Evolutionary conservation across 2,329 filamentous ascomycete genomes (phyloP).

Genomic region (Fusarium nurragi): DNA sequence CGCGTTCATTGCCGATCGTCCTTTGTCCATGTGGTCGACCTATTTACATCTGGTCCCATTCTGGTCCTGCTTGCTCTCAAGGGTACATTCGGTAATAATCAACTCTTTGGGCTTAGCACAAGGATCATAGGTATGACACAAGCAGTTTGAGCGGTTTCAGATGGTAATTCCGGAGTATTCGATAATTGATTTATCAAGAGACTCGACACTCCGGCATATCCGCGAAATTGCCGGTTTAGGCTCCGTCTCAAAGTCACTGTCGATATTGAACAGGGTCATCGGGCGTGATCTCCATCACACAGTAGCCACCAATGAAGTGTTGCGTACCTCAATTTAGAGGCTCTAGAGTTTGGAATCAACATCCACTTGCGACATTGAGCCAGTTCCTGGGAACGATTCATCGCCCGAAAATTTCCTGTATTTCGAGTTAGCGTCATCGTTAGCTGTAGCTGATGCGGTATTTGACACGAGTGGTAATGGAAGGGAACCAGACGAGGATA

Average conservation of each 20-base stretch:
- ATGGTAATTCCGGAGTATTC: neutral
- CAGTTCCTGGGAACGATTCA: slow-evolving; percentile 61
- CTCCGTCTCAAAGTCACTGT: neutral
- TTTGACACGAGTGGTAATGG: slow-evolving; percentile 7
- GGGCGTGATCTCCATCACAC: neutral
- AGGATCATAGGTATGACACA: neutral
- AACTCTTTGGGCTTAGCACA: slow-evolving; percentile 7
- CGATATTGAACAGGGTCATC: slow-evolving; percentile 1
- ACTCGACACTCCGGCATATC: slow-evolving; percentile 11
- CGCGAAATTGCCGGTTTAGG: neutral
- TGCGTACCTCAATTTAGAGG: slow-evolving; percentile 3
- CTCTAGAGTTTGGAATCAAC: slow-evolving; percentile 48
- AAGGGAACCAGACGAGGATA: slow-evolving; percentile 22
- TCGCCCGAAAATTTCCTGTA: slow-evolving; percentile 63
- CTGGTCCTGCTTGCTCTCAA: neutral
- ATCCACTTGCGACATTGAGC: slow-evolving; percentile 47
- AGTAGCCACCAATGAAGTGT: slow-evolving; percentile 3
- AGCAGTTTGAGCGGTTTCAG: slow-evolving; percentile 2
- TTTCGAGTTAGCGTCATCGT: slow-evolving; percentile 30
- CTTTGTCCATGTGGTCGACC: neutral
- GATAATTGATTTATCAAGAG: neutral
- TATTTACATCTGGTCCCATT: neutral
- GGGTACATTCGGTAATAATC: neutral
- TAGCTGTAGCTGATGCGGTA: slow-evolving; percentile 7
- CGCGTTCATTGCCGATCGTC: neutral